These are phyloP conservation scores for Pythium sp. DNA, from an alignment of 352 stramenopile species.

Conservation along the genomic window DNA sequence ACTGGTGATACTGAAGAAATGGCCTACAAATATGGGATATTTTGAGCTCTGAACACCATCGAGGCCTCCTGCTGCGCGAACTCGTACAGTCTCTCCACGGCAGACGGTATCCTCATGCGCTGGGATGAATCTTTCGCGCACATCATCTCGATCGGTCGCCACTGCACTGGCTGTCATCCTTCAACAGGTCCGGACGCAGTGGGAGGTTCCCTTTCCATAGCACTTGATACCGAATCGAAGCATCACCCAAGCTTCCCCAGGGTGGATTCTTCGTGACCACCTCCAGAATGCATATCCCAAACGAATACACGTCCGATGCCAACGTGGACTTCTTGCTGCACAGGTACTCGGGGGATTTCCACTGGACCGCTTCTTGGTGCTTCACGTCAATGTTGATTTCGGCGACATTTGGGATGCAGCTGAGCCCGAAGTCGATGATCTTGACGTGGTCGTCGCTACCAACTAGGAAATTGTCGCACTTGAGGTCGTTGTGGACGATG, in stretches of 20 bases:
- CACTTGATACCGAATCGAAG: neutral
- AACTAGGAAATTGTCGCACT: neutral
- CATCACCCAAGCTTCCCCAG: neutral
- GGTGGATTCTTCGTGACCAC: neutral
- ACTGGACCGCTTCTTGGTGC: neutral
- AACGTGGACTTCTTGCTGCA: neutral
- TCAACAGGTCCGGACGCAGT: neutral
- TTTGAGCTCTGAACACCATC: too few species aligned
- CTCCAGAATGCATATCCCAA: neutral
- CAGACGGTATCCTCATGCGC: neutral
- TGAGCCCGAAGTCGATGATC: neutral
- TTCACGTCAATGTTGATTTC: neutral
- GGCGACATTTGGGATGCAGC: neutral
- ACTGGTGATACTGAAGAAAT: too few species aligned
- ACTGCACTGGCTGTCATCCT: neutral
- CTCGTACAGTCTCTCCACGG: neutral
- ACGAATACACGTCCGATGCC: neutral
- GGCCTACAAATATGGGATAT: too few species aligned
- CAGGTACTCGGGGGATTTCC: neutral
- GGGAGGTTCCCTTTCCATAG: neutral
- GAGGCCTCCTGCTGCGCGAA: neutral
- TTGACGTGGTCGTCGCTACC: neutral
- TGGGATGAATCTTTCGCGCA: neutral
- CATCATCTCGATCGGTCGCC: neutral
- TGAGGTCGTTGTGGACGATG: neutral